phyloP scores from a whole-genome alignment of 352 stramenopile genomes.

The Elongisporangium anandrum region DNA sequence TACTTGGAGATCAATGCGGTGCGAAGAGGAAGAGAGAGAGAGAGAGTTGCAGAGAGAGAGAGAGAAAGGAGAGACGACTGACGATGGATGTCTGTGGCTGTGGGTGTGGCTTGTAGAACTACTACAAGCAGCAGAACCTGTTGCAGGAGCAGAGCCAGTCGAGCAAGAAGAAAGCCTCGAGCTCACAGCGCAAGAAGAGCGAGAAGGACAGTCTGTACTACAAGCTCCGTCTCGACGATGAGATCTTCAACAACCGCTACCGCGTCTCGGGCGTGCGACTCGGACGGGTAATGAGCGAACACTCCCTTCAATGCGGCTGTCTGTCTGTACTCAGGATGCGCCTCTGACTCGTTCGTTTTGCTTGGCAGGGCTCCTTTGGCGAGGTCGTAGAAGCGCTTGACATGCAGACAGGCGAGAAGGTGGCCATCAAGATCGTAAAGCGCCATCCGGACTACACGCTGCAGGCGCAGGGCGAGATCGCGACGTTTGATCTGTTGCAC shows the following conservation, averaged over 20 bases:
- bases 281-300: conserved; percentile 56
- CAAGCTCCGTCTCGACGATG: conserved; percentile 51
- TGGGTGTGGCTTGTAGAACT: conserved; percentile 47
- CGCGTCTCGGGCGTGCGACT: conserved; percentile 60
- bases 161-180: conserved; percentile 54
- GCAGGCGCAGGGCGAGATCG: conserved; percentile 97
- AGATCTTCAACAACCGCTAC: conserved; percentile 81
- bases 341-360: neutral
- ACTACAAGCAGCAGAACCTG: conserved; percentile 74
- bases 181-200: conserved; percentile 22
- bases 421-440: conserved; percentile 99
- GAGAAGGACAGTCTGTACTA: conserved; percentile 40
- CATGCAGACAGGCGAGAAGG: conserved; percentile 71
- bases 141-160: conserved; percentile 31
- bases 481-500: conserved; percentile 91
- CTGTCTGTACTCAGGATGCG: neutral
- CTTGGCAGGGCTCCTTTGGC: conserved; percentile 70
- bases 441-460: conserved; percentile 96
- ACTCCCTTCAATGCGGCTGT: neutral
- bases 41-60: no score
- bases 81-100: neutral
- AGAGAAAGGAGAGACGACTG: conserved; percentile 1
- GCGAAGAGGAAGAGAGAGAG: conserved; percentile 4
- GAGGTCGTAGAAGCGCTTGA: conserved; percentile 80
- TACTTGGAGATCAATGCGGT: conserved; percentile 97